These are phyloP conservation scores for Phaeoacremonium minimum DNA, from an alignment of 2,329 filamentous ascomycete species.

Conservation along the genomic window DNA sequence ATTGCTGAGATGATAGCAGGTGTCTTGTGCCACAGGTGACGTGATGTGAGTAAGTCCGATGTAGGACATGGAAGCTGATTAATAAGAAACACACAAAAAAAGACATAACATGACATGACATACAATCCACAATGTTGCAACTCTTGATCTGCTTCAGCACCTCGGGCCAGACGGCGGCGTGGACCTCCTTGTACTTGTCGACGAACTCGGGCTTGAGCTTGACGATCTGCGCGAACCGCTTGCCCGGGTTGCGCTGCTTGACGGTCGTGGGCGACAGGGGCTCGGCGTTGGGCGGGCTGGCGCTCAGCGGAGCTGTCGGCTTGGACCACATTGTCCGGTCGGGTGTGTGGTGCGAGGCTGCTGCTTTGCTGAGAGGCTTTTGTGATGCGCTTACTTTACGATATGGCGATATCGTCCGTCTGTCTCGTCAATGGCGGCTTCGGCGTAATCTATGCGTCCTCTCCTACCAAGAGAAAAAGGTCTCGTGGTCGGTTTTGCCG, in stretches of 20 bases:
- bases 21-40: no score
- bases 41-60: no score
- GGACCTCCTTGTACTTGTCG: conserved; percentile 68
- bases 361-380: no score
- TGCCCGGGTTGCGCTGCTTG: conserved; percentile 34
- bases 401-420: no score
- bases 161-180: conserved; percentile 72
- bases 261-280: conserved; percentile 11
- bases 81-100: background rate
- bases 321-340: conserved; percentile 9
- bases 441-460: no score
- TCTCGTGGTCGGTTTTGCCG: no score
- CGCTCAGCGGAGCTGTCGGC: background rate
- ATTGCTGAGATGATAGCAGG: no score
- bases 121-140: conserved; percentile 71
- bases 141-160: conserved; percentile 72
- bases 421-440: no score
- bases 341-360: no score
- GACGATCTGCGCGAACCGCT: conserved; percentile 67
- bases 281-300: conserved; percentile 1
- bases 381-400: no score
- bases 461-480: no score
- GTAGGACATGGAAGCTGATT: no score
- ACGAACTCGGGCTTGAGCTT: conserved; percentile 64
- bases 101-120: conserved; percentile 19